Evolutionary conservation across 1,139 yeast genomes (phyloP).

Genomic region (Suhomyces guaymorum): DNA sequence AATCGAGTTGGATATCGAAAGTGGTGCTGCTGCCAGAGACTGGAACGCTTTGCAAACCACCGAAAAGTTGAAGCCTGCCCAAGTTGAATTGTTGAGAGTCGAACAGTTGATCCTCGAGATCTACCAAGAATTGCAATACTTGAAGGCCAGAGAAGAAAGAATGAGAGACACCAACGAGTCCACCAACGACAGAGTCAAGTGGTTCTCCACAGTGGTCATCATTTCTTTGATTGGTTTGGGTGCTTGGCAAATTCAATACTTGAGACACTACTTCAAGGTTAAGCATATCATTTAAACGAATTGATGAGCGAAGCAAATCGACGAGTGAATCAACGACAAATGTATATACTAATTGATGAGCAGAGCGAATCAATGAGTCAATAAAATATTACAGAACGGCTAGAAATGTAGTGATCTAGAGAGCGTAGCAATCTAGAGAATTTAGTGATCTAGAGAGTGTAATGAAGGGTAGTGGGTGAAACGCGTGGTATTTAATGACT

Average conservation of each 20-base stretch:
- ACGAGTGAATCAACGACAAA: too few relatives aligned
- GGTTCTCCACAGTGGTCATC: constrained; percentile 73
- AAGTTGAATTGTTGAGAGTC: constrained; percentile 80
- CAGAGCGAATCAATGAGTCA: too few relatives aligned
- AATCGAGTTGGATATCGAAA: constrained; percentile 87
- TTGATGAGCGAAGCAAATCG: too few relatives aligned
- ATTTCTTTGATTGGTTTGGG: constrained; percentile 75
- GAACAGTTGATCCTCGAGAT: constrained; percentile 85
- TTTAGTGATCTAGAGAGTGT: too few relatives aligned
- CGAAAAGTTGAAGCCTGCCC: constrained; percentile 90
- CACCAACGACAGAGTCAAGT: constrained; percentile 82
- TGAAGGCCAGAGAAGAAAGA: constrained; percentile 84
- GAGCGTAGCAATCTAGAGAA: too few relatives aligned
- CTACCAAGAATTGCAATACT: constrained; percentile 72
- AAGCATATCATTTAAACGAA: constrained; percentile 86
- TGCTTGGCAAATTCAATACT: constrained; percentile 86
- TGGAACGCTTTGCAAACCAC: constrained; percentile 95
- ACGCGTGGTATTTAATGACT: too few relatives aligned
- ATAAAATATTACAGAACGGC: too few relatives aligned
- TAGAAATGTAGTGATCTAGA: too few relatives aligned
- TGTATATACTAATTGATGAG: too few relatives aligned
- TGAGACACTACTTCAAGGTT: constrained; percentile 90
- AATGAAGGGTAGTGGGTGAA: too few relatives aligned
- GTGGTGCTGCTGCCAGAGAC: constrained; percentile 96
- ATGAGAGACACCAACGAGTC: constrained; percentile 96